Evolutionary conservation across 768 basidiomycete species (phyloP), one percentile per base, ranked within the genome.

Genomic region (Pisolithus albus): DNA sequence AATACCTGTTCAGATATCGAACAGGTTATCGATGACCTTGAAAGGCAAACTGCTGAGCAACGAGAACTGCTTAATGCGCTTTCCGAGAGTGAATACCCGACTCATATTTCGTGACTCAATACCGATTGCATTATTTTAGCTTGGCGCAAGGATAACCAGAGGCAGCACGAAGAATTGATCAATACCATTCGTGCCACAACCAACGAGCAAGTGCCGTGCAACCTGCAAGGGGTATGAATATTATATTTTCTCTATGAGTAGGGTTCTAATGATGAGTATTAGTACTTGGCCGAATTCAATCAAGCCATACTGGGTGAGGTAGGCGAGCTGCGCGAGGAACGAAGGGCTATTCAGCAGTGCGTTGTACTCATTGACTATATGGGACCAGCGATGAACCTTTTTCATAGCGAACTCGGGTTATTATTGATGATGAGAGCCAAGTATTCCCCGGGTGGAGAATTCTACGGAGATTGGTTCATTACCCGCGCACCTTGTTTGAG

Each of bases 261-360:
- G 32, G 44, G 34, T 37, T 42, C 43, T 42, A 48, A 61, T 24
- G 5, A 19, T 23, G 19, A 43, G 47, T 26, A 24, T 40, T 51
- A 89, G 86, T 92, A 92, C 64, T 77, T 92, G 13, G 86, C 92
- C 54, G 88, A 92, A 51, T 92, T 92, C 70, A 91, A 87, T 66
- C 86, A 83, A 64, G 84, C 90, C 1, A 63, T 92, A 13, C 77
- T 92, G 9, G 79, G 77, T 34, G 90, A 92, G 71, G 89, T 92
- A 37, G 88, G 89, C 38, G 87, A 84, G 58, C 72, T 92, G 43
- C 81, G 87, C 4, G 86, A 90, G 66, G 85, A 92, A 60, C 77
- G 83, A 59, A 81, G 89, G 39, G 78, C 76, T 21, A 72, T 91
- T 21, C 86, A 90, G 72, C 81, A 85, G 89, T 92, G 70, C 46